A percentile compares a stretch with the other conserved stretches of the same genome.
Evolutionary conservation across 441 rosid species (phyloP).

Genomic region (Adansonia grandidieri): DNA sequence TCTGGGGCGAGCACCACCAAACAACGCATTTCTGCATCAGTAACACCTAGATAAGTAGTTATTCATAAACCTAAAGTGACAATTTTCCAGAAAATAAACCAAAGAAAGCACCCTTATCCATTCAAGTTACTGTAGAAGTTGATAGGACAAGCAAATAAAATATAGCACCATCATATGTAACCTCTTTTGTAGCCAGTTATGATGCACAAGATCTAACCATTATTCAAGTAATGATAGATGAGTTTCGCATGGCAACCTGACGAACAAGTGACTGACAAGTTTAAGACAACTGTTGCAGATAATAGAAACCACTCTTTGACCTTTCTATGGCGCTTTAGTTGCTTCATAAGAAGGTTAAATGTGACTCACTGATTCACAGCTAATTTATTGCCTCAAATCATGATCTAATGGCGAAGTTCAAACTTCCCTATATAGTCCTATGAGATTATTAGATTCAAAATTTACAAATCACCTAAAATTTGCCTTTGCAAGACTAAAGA

Average conservation of each 20-base stretch:
- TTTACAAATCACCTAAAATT: neutral
- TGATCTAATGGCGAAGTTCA: no score
- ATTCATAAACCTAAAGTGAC: neutral
- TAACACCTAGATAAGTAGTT: slow-evolving; percentile 26
- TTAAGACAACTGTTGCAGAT: no score
- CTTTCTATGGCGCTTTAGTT: neutral
- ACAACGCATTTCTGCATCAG: slow-evolving; percentile 64
- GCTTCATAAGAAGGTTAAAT: neutral
- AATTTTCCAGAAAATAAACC: neutral
- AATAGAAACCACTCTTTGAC: neutral
- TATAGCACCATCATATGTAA: neutral
- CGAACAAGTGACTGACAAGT: no score
- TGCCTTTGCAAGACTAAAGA: neutral
- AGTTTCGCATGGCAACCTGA: neutral
- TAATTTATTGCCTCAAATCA: no score
- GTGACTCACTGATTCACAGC: neutral
- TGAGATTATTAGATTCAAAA: neutral
- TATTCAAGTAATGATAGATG: neutral
- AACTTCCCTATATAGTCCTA: neutral
- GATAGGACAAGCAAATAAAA: slow-evolving; percentile 1
- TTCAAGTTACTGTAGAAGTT: neutral
- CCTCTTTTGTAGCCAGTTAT: neutral
- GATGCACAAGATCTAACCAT: neutral
- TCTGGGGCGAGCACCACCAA: slow-evolving; percentile 87
- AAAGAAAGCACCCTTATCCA: neutral